These are phyloP conservation scores for Heritiera littoralis DNA, from an alignment of 345 rosid species.

Conservation along the genomic window DNA sequence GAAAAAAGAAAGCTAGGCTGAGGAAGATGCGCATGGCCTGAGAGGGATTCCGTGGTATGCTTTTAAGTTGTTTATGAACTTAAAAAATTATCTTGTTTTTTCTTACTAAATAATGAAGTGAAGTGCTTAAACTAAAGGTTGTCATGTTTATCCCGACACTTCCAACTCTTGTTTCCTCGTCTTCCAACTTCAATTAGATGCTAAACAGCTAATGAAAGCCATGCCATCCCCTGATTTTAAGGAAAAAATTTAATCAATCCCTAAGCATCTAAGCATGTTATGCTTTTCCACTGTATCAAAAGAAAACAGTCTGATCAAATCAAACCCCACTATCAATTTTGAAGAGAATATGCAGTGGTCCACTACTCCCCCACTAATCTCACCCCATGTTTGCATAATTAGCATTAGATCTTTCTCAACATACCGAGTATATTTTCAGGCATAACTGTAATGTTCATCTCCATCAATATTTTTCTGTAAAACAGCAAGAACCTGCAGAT, in stretches of 20 bases:
- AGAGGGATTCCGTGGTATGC: slow-evolving; percentile 39
- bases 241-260: slow-evolving; percentile 34
- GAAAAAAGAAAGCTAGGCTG: not conserved
- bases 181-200: slow-evolving; percentile 44
- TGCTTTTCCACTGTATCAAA: slow-evolving; percentile 5
- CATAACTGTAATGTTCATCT: not conserved
- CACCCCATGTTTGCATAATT: not conserved
- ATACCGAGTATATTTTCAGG: not conserved
- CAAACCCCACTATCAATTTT: slow-evolving; percentile 17
- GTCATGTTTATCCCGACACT: slow-evolving; percentile 61
- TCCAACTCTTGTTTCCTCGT: slow-evolving; percentile 48
- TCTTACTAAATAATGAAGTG: slow-evolving; percentile 11
- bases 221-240: slow-evolving; percentile 15
- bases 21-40: slow-evolving; percentile 46
- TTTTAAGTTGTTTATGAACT: slow-evolving; percentile 42
- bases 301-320: not conserved
- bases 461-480: not conserved
- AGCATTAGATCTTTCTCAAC: not conserved
- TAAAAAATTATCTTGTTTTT: slow-evolving; percentile 12
- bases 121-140: slow-evolving; percentile 34
- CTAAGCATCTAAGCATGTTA: slow-evolving; percentile 15
- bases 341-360: slow-evolving; percentile 29
- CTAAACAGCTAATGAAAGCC: slow-evolving; percentile 24
- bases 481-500: not conserved
- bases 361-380: not conserved